phyloP scores from a whole-genome alignment of 345 rosid genomes.

The Sisymbrium irio region DNA sequence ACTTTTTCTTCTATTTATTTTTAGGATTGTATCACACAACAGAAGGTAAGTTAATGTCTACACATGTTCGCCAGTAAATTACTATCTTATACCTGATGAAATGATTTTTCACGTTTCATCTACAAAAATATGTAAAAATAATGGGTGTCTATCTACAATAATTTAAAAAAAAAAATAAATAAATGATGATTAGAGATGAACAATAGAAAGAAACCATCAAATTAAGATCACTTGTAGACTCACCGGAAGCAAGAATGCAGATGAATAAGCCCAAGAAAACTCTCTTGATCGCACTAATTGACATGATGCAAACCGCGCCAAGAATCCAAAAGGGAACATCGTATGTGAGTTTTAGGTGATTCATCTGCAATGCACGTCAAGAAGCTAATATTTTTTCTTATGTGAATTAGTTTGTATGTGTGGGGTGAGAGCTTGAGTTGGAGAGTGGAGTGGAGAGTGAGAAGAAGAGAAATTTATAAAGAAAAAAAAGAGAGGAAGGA shows the following conservation, averaged over 20 bases:
- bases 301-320: slow-evolving; percentile 22
- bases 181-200: neutral
- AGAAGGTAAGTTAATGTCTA: neutral
- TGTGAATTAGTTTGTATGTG: neutral
- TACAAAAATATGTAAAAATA: neutral
- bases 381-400: neutral
- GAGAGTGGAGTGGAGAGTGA: slow-evolving; percentile 15
- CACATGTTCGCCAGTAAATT: neutral
- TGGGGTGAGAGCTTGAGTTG: slow-evolving; percentile 18
- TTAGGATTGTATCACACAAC: neutral
- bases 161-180: no score
- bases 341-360: slow-evolving; percentile 17
- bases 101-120: neutral
- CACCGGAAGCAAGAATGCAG: slow-evolving; percentile 61
- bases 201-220: neutral
- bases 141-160: no score
- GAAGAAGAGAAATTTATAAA: slow-evolving; percentile 9
- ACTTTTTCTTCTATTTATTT: neutral
- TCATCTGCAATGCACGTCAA: slow-evolving; percentile 25
- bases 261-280: slow-evolving; percentile 45
- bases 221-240: neutral
- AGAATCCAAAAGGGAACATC: slow-evolving; percentile 32
- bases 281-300: slow-evolving; percentile 25
- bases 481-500: neutral
- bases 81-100: neutral